Conservation (phyloP, 805 yeast genomes). For the Saturnispora saitoi region DNA sequence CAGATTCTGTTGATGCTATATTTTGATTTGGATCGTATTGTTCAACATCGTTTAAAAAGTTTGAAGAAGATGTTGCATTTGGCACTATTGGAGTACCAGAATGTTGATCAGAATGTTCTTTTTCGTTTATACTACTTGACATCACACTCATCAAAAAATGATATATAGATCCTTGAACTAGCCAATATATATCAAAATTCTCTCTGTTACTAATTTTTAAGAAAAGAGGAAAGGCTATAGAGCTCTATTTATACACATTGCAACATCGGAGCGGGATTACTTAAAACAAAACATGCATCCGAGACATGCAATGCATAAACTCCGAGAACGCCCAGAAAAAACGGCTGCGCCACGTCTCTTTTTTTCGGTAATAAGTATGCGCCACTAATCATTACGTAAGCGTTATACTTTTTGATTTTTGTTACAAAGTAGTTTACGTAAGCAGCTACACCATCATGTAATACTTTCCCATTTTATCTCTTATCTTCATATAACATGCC, state of each 20-base stretch:
- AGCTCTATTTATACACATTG: not conserved
- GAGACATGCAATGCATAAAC: not conserved
- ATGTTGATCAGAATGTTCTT: not conserved
- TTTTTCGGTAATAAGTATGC: not conserved
- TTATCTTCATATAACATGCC: not conserved
- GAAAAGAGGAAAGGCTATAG: not conserved
- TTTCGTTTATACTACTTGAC: not conserved
- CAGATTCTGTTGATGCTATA: not conserved
- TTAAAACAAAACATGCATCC: not conserved
- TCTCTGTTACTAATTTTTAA: not conserved
- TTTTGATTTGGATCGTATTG: not conserved
- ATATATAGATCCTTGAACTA: not conserved
- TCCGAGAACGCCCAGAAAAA: not conserved
- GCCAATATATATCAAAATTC: not conserved
- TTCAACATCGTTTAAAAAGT: not conserved
- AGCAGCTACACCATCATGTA: not conserved
- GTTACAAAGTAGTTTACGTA: not conserved
- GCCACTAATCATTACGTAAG: not conserved
- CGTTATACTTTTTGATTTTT: not conserved
- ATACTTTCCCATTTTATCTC: not conserved
- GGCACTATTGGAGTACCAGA: not conserved
- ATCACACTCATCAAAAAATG: not conserved
- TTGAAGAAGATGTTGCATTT: not conserved
- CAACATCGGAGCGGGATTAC: conserved; percentile 1
- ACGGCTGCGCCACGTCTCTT: not conserved